Percentiles rank a stretch among this genome's conserved stretches.
These are phyloP conservation scores for Actinomortierella ambigua DNA, from an alignment of 371 early-diverging fungal genomes.

Conservation along the genomic window DNA sequence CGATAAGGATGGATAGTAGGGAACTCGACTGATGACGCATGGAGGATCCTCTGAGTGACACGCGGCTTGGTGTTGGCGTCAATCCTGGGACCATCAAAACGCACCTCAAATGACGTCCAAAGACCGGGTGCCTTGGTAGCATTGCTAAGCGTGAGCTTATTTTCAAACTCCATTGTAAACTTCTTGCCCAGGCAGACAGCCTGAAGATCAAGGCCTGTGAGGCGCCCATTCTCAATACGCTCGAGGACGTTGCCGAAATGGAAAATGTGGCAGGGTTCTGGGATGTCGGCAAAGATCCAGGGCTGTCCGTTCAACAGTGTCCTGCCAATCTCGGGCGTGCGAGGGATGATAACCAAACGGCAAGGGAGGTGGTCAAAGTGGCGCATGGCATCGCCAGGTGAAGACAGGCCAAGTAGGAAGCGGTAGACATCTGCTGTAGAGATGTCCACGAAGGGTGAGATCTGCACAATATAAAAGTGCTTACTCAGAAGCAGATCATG, in stretches of 20 bases:
- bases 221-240: constrained; percentile 12
- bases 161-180: constrained; percentile 43
- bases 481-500: constrained; percentile 43
- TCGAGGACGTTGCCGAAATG: constrained; percentile 44
- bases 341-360: constrained; percentile 41
- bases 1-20: constrained; percentile 40
- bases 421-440: constrained; percentile 26
- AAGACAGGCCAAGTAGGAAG: constrained; percentile 42
- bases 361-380: constrained; percentile 40
- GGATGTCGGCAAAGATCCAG: constrained; percentile 45
- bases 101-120: constrained; percentile 30
- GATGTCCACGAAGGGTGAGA: constrained; percentile 39
- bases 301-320: constrained; percentile 21
- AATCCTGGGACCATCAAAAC: constrained; percentile 10
- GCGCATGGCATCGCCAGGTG: constrained; percentile 44
- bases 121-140: constrained; percentile 42
- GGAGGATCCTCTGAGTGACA: constrained; percentile 26
- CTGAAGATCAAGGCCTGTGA: constrained; percentile 32
- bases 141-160: constrained; percentile 38
- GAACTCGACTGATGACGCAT: constrained; percentile 40
- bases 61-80: constrained; percentile 3
- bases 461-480: constrained; percentile 44
- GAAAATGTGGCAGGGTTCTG: constrained; percentile 44
- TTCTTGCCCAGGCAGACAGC: constrained; percentile 42
- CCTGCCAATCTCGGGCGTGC: constrained; percentile 26